Evolutionary conservation across 1,139 yeast species (phyloP), one percentile per base, ranked within the genome.

Genomic region (Sugiyamaella pinicola): DNA sequence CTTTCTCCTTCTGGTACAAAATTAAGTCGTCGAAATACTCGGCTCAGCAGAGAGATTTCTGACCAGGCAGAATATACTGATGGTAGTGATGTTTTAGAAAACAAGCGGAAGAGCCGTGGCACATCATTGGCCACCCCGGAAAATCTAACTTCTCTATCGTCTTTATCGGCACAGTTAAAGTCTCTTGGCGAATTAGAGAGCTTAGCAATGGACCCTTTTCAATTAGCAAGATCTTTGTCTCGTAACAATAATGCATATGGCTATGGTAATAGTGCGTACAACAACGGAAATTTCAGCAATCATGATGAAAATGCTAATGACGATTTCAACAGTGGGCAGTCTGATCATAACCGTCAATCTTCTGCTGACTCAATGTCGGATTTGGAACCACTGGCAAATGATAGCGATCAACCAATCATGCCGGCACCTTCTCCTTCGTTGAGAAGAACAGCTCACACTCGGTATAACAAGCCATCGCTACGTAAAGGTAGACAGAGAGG

Each of bases 1-100:
- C 18, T 31, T 9, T 19, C 55, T 13, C 21, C 41, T 9, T 34
- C 47, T 13, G 40, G 46, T 22, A 26, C 37, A 54, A 49, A 49
- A 3, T 56, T 64, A 26, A 61, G 55, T 22, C 59, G 70, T 6
- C 58, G 67, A 3, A 69, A 70, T 50, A 70, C 75, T 24, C 66
- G 74, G 10, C 66, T 74, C 29, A 68, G 75, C 18, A 67, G 69
- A 21, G 72, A 70, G 47, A 69, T 74, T 39, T 65, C 62, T 13
- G 66, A 60, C 40, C 69, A 67, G 50, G 68, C 63, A 2, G 74
- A 71, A 24, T 73, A 65, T 53, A 62, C 64, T 19, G 77, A 73
- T 53, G 77, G 74, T 12, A 68, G 74, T 10, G 76, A 71, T 15
- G 63, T 70, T 8, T 60, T 73, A 47, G 72, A 68, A 48, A 59